A percentile compares a stretch with the other conserved stretches of the same genome.
Evolutionary conservation across 1,284 basidiomycete genomes (phyloP).

Genomic region (Fomitopsis betulina): DNA sequence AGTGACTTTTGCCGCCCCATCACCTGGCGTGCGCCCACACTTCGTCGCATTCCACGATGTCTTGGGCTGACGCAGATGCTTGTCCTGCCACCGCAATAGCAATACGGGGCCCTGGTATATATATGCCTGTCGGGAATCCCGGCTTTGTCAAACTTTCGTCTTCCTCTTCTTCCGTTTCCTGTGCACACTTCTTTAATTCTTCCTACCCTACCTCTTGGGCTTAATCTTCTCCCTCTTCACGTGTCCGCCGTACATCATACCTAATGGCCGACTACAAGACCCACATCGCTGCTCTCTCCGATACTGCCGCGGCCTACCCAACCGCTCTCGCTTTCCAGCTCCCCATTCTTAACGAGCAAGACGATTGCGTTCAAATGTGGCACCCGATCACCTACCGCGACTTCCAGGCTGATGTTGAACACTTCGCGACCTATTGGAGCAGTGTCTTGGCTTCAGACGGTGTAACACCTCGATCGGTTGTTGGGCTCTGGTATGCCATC

Average conservation of each 20-base stretch:
- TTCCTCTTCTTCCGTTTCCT: neutral
- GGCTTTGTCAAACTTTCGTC: neutral
- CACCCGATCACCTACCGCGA: slow-evolving; percentile 43
- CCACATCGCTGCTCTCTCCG: slow-evolving; percentile 47
- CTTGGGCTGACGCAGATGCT: neutral
- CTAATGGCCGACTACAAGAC: slow-evolving; percentile 25
- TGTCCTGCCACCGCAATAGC: neutral
- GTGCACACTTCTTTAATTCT: neutral
- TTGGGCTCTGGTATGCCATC: slow-evolving; percentile 57
- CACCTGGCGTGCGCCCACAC: neutral
- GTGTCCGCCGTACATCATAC: neutral
- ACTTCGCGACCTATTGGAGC: slow-evolving; percentile 50
- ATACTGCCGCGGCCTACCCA: slow-evolving; percentile 37
- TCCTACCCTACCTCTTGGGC: neutral
- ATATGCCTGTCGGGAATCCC: neutral
- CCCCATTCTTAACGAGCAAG: slow-evolving; percentile 34
- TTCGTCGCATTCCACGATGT: neutral
- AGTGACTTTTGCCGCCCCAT: neutral
- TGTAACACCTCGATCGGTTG: slow-evolving; percentile 48
- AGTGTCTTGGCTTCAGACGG: slow-evolving; percentile 35
- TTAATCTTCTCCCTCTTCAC: slow-evolving; percentile 1
- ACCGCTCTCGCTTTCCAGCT: slow-evolving; percentile 42
- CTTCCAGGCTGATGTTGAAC: slow-evolving; percentile 50
- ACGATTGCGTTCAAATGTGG: slow-evolving; percentile 38
- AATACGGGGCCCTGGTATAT: neutral